phyloP scores from a whole-genome alignment of 805 yeast genomes.

The Ogataea corticis region DNA sequence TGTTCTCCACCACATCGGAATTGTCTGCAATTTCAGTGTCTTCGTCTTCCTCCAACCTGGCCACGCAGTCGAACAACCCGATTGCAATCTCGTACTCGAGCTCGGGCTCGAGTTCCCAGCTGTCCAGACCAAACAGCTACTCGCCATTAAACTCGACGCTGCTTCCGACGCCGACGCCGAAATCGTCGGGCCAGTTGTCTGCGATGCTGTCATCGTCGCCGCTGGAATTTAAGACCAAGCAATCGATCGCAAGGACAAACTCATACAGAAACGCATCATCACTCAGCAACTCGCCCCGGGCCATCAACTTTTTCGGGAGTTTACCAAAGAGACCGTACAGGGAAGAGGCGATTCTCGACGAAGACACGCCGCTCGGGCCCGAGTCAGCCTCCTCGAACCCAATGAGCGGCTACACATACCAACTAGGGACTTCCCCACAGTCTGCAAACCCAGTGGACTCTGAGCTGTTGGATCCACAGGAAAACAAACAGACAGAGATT shows the following conservation, averaged over 20 bases:
- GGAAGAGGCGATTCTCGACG: slow-evolving; percentile 24
- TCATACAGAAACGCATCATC: slow-evolving; percentile 28
- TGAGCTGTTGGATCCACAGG: background rate
- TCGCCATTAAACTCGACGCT: slow-evolving; percentile 10
- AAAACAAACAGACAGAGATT: background rate
- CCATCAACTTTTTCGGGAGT: slow-evolving; percentile 19
- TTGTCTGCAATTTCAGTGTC: slow-evolving; percentile 28
- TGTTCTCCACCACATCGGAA: slow-evolving; percentile 33
- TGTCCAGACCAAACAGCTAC: slow-evolving; percentile 13
- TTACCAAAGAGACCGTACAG: slow-evolving; percentile 14
- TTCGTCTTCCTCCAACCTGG: slow-evolving; percentile 20
- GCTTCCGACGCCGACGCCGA: slow-evolving; percentile 13
- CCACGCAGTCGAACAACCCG: slow-evolving; percentile 19
- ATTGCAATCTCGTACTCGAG: slow-evolving; percentile 19
- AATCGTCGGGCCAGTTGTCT: slow-evolving; percentile 16
- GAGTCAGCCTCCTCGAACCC: background rate
- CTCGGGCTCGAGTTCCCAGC: slow-evolving; percentile 8
- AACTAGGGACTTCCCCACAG: slow-evolving; percentile 10
- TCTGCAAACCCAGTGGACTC: too few species aligned
- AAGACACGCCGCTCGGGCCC: slow-evolving; percentile 16
- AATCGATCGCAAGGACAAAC: slow-evolving; percentile 22
- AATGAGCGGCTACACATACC: background rate
- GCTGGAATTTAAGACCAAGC: slow-evolving; percentile 27
- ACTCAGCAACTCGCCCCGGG: slow-evolving; percentile 30
- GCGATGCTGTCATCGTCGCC: slow-evolving; percentile 28